Evolutionary conservation across 805 yeast species (phyloP), one percentile per base, ranked within the genome.

Genomic region (Starmerella bacillaris): DNA sequence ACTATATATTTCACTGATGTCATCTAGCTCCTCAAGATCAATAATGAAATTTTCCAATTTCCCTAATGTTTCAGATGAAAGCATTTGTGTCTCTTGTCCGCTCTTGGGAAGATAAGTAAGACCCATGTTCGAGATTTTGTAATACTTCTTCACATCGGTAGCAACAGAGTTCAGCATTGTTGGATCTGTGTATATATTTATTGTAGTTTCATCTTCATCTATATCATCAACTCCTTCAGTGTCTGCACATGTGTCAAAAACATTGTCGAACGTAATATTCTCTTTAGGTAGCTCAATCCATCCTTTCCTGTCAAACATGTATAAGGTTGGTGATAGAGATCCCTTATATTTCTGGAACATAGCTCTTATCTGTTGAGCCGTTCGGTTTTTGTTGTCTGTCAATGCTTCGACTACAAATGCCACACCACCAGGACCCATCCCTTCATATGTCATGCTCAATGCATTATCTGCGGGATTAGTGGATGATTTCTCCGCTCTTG

Each of bases 381-480:
- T 74, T 34, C 96, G 63, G 39, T 77, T 72, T 54, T 78, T 80
- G 55, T 82, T 86, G 51, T 86, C 94, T 0, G 96, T 86, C 33
- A 73, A 63, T 1, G 93, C 84, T 49, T 82, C 93, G 4, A 86
- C 72, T 3, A 86, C 67, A 31, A 83, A 63, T 0, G 94, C 78
- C 2, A 79, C 79, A 2, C 94, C 94, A 2, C 84, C 92, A 0
- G 94, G 94, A 0, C 86, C 95, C 54, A 83, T 62, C 12, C 89
- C 93, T 53, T 89, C 96, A 55, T 84, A 89, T 8, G 68, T 53
- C 21, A 74, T 78, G 20, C 63, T 60, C 21, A 60, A 64, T 24
- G 63, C 57, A 20, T 65, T 60, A 33, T 70, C 73, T 1, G 92
- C 94, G 1, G 74, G 63, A 14, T 86, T 94, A 15, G 86, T 94